phyloP scores from a whole-genome alignment of 2,329 filamentous ascomycete species.

The Lecanoromycetidae sp. region DNA sequence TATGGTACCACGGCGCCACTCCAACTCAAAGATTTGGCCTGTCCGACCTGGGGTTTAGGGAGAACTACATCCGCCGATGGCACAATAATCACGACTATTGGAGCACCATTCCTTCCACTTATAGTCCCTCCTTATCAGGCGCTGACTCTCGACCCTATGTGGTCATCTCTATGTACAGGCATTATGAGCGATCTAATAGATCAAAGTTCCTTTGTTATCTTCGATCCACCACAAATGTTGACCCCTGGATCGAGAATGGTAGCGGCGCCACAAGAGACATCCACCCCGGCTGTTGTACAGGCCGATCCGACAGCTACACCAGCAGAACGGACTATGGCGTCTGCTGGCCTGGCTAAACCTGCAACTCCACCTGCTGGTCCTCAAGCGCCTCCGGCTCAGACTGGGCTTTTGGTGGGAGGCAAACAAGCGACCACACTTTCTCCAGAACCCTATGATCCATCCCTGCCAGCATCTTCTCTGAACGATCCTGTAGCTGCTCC shows the following conservation, averaged over 20 bases:
- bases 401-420: not conserved
- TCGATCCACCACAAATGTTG: not conserved
- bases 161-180: not conserved
- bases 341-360: not conserved
- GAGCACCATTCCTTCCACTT: slow-evolving; percentile 4
- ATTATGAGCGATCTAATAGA: not conserved
- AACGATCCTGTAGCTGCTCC: not conserved
- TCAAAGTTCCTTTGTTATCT: not conserved
- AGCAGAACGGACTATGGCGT: not conserved
- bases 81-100: not conserved
- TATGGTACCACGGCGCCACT: not conserved
- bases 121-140: not conserved
- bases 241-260: not conserved
- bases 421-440: not conserved
- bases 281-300: not conserved
- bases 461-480: not conserved
- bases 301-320: not conserved
- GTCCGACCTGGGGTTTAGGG: slow-evolving; percentile 2
- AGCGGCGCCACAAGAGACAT: not conserved
- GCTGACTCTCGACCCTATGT: not conserved
- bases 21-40: not conserved
- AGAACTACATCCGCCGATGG: not conserved
- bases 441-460: not conserved
- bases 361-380: not conserved
- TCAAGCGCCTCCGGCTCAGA: not conserved